Evolutionary conservation across 1,139 yeast species (phyloP), one percentile per base, ranked within the genome.

Genomic region (Candida tropicalis): DNA sequence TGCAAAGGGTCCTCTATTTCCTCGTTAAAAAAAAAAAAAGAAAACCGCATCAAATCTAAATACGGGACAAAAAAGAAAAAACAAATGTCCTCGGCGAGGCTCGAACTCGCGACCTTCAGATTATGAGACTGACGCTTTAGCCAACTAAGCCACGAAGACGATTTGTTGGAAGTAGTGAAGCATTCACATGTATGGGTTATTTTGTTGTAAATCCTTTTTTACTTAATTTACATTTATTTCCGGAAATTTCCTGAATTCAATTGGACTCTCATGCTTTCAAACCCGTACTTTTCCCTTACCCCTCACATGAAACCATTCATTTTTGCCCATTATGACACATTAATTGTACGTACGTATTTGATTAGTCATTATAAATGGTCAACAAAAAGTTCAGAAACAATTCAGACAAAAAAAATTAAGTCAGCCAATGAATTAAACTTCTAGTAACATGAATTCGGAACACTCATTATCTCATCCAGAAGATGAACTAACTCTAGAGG

Each of bases 91-190:
- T 69, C 75, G 75, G 77, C 75, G 75, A 71, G 77, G 75, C 63
- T 71, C 74, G 77, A 71, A 71, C 77, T 71, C 73, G 69, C 77
- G 76, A 71, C 76, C 76, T 71, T 70, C 44, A 38, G 41, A 49
- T 49, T 68, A 68, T 68, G 74, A 68, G 74, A 68, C 73, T 66
- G 73, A 70, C 73, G 75, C 74, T 69, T 73, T 70, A 46, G 66
- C 75, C 76, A 56, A 69, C 75, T 70, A 74, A 69, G 75, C 75
- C 68, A 70, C 73, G 34, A 29, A 29, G 34, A 29, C 34, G 16
- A 16, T 10, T 11, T 15, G 20, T 29, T 29, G 22, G 11, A 9
- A 15, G 13, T 16, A 18, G 9, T 2, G 11, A 29, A 16, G 3
- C 6, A n/a, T 1, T 7, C 20, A 16, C n/a, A n/a, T n/a, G n/a